These are phyloP conservation scores for Hypoxylon crocopeplum DNA, from an alignment of 495 filamentous ascomycete genomes.

Conservation along the genomic window DNA sequence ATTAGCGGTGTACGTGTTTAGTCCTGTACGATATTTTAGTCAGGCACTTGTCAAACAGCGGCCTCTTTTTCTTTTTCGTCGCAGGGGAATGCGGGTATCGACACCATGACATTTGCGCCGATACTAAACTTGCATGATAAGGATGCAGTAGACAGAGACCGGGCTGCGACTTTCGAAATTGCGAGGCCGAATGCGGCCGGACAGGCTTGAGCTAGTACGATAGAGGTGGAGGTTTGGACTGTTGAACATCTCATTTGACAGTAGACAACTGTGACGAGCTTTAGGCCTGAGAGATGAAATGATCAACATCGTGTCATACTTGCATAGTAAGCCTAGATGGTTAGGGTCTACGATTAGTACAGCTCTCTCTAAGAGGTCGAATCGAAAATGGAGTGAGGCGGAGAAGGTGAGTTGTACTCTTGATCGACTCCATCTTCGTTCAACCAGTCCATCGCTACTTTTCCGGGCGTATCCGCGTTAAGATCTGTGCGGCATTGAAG, in stretches of 20 bases:
- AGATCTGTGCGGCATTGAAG: slow-evolving; percentile 20
- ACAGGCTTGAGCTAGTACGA: slow-evolving; percentile 20
- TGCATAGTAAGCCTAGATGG: slow-evolving; percentile 1
- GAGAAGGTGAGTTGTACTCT: too few species aligned
- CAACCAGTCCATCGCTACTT: not conserved
- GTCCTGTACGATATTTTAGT: slow-evolving; percentile 32
- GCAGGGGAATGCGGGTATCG: slow-evolving; percentile 24
- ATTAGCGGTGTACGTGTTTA: slow-evolving; percentile 5
- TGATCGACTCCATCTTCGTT: too few species aligned
- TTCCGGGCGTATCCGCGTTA: slow-evolving; percentile 8
- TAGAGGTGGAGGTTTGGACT: slow-evolving; percentile 19
- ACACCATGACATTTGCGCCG: slow-evolving; percentile 27
- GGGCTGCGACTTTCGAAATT: slow-evolving; percentile 23
- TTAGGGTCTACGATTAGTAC: not conserved
- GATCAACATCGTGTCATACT: not conserved
- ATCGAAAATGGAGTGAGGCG: not conserved
- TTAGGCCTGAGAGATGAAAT: not conserved
- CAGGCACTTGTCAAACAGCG: slow-evolving; percentile 33
- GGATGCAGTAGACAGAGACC: slow-evolving; percentile 21
- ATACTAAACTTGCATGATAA: slow-evolving; percentile 31
- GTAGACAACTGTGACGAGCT: not conserved
- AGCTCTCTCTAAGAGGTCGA: not conserved
- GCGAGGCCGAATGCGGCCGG: slow-evolving; percentile 27
- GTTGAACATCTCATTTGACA: slow-evolving; percentile 1
- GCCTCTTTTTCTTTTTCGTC: slow-evolving; percentile 33